These are phyloP conservation scores for Bretschneidera sinensis DNA, from an alignment of 345 rosid species.

Conservation along the genomic window DNA sequence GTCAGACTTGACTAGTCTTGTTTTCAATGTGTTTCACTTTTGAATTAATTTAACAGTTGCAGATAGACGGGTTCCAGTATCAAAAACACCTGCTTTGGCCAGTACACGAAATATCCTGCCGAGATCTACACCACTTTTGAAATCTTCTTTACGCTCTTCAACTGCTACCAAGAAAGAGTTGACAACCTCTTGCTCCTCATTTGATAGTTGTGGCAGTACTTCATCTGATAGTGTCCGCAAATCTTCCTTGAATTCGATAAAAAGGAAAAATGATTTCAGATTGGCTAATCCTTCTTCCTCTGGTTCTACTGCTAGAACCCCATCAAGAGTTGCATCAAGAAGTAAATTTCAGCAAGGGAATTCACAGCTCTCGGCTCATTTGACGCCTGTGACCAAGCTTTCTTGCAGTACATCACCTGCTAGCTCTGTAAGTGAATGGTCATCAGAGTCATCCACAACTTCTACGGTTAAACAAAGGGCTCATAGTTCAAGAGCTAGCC, in stretches of 20 bases:
- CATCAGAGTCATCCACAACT: slow-evolving; percentile 51
- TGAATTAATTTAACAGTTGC: slow-evolving; percentile 18
- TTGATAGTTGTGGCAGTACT: slow-evolving; percentile 61
- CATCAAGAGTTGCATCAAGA: slow-evolving; percentile 30
- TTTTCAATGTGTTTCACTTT: slow-evolving; percentile 18
- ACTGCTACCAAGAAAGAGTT: slow-evolving; percentile 41
- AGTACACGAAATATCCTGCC: slow-evolving; percentile 35
- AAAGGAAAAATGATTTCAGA: slow-evolving; percentile 34
- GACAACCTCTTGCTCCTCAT: slow-evolving; percentile 57
- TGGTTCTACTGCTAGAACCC: slow-evolving; percentile 23
- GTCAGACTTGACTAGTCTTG: background rate
- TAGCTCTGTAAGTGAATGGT: slow-evolving; percentile 80
- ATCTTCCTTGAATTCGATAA: slow-evolving; percentile 30
- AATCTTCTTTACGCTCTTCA: slow-evolving; percentile 42
- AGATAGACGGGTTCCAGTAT: slow-evolving; percentile 40
- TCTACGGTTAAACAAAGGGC: slow-evolving; percentile 48
- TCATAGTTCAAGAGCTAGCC: slow-evolving; percentile 38
- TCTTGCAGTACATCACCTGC: slow-evolving; percentile 53
- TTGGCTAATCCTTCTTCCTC: slow-evolving; percentile 28
- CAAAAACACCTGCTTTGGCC: slow-evolving; percentile 31
- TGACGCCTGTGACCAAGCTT: slow-evolving; percentile 40
- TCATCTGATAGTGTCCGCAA: slow-evolving; percentile 42
- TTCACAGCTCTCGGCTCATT: slow-evolving; percentile 34
- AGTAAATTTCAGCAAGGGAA: slow-evolving; percentile 31
- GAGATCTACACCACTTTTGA: slow-evolving; percentile 38